A percentile compares a stretch with the other conserved stretches of the same genome.
phyloP scores from a whole-genome alignment of 2,329 filamentous ascomycete species.

The Aspergillus luchuensis region DNA sequence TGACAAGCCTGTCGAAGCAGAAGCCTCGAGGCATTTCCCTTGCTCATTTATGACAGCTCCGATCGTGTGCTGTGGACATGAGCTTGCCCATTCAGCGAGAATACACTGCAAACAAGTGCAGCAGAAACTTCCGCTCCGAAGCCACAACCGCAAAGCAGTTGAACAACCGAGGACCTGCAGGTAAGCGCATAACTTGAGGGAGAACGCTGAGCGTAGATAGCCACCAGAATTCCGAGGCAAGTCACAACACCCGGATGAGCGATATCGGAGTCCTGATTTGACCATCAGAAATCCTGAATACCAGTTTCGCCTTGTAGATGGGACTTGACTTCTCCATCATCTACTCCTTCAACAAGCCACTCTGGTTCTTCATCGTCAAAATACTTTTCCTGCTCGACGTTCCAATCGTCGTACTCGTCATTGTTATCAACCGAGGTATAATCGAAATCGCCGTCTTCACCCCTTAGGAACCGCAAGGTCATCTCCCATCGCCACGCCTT shows the following conservation, averaged over 20 bases:
- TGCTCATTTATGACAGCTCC: too few relatives aligned
- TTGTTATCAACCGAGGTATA: conserved; percentile 71
- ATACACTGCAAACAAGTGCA: neutral
- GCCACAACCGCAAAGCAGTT: neutral
- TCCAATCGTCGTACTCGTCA: conserved; percentile 69
- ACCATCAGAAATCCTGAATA: conserved; percentile 70
- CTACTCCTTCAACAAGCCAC: conserved; percentile 57
- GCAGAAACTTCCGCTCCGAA: neutral
- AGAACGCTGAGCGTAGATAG: neutral
- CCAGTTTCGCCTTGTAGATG: conserved; percentile 64
- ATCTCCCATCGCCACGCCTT: conserved; percentile 73
- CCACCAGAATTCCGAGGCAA: neutral
- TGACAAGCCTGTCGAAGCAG: too few relatives aligned
- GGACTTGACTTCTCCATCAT: conserved; percentile 31
- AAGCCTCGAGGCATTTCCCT: too few relatives aligned
- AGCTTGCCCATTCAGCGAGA: neutral
- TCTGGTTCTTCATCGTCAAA: conserved; percentile 77
- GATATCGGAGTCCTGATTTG: conserved; percentile 60
- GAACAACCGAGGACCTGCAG: neutral
- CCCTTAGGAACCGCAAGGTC: conserved; percentile 71
- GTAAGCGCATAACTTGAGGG: neutral
- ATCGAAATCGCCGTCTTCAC: conserved; percentile 76
- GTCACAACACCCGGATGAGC: too few relatives aligned
- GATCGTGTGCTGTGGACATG: neutral
- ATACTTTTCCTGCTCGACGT: conserved; percentile 71